Evolutionary conservation across 148 eudicot species (phyloP).

Genomic region (Rhododendron mucronatum): DNA sequence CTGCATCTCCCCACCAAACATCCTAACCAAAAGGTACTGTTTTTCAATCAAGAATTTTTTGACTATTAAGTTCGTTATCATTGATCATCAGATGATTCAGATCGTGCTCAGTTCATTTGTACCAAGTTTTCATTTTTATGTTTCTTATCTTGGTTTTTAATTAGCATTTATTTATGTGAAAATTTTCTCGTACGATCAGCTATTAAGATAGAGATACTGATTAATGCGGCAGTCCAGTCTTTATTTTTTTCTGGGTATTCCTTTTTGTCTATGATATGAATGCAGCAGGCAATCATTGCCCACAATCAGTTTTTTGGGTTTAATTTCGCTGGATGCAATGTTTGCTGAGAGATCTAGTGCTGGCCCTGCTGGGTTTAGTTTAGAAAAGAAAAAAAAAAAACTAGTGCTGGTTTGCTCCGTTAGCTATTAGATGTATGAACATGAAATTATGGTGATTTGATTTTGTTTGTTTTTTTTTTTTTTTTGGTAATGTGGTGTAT

Average conservation of each 20-base stretch:
- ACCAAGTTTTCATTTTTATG: background rate
- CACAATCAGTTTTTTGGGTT: background rate
- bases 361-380: background rate
- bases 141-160: background rate
- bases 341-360: background rate
- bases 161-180: background rate
- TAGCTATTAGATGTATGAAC: background rate
- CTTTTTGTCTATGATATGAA: background rate
- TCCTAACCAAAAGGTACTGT: slow-evolving; percentile 6
- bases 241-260: too few species aligned
- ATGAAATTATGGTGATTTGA: background rate
- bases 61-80: background rate
- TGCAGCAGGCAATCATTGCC: background rate
- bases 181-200: background rate
- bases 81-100: background rate
- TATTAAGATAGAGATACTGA: background rate
- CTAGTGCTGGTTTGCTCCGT: background rate
- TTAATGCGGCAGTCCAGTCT: slow-evolving; percentile 3
- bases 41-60: background rate
- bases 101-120: background rate
- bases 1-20: background rate
- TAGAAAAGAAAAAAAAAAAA: background rate
- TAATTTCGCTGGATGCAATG: background rate
- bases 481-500: background rate
- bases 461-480: background rate